Base-by-base conservation (phyloP, 192 early-diverging fungal genomes). In the Coemansia sp. region DNA sequence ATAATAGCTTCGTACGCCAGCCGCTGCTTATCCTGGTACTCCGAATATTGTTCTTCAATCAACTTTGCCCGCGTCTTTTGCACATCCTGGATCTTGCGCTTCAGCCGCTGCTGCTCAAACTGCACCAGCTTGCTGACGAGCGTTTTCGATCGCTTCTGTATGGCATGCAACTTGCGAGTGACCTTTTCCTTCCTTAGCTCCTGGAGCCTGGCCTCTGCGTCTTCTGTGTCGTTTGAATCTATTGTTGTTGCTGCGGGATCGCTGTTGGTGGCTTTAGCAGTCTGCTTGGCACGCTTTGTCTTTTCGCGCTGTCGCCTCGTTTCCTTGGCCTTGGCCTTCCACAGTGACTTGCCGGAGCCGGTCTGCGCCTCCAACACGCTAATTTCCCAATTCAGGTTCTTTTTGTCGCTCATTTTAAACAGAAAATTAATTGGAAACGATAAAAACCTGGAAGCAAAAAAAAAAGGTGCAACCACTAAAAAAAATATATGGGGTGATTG, bases 311-410 rank as follows among this genome's bases (percentile, higher is more conserved):
- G 45, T 42, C 49, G 53, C 16, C 57, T 64, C 3, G 40, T 61
- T 21, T 60, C 62, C 25, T 42, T 59, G 9, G 56, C 56, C 25
- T 49, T 31, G 23, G 71, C 71, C 54, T 51, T 62, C 56, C 52
- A 46, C 3, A 64, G 25, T 5, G 71, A 40, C 45, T 19, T 12
- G 16, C 59, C 71, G 24, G 53, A 35, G 40, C 65, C 60, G 2
- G 57, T 29, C 28, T 59, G 33, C 35, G 70, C 70, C 44, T 65
- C 70, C 11, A 65, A 54, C 22, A 65, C 58, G 31, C 46, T 48
- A 21, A 72, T 72, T 30, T 65, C 57, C 54, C 56, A 65, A 31
- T 58, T 66, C 9, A 72, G 14, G 33, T 61, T 72, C 23, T 60
- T 47, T 27, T 48, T 58, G n/a, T 44, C 27, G 25, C 46, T 30